Conservation (phyloP, 2,329 filamentous ascomycete species). For the Cladosporium colombiae region DNA sequence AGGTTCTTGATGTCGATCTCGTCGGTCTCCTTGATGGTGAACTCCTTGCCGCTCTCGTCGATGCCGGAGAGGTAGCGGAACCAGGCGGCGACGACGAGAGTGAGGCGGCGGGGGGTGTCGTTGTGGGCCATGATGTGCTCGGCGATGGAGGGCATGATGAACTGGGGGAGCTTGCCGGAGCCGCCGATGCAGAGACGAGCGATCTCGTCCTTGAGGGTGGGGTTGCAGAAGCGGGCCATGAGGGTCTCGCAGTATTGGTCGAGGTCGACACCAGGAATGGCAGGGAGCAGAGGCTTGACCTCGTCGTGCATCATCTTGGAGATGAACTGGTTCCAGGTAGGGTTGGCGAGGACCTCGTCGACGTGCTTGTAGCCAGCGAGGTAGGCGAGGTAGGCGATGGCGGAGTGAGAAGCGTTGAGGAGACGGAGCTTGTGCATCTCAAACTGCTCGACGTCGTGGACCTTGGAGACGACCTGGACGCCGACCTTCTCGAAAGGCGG, state of each 20-base stretch:
- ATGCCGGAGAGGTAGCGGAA: conserved; percentile 55
- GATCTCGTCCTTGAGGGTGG: conserved; percentile 58
- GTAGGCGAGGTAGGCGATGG: conserved; percentile 54
- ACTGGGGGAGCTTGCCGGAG: conserved; percentile 57
- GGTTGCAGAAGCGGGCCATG: conserved; percentile 58
- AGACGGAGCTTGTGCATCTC: conserved; percentile 60
- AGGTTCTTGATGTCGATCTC: conserved; percentile 54
- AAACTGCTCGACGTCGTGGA: conserved; percentile 56
- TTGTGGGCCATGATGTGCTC: conserved; percentile 48
- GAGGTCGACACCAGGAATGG: conserved; percentile 53
- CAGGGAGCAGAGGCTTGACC: conserved; percentile 55
- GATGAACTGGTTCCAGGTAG: conserved; percentile 50
- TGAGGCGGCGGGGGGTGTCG: conserved; percentile 48
- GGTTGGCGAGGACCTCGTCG: conserved; percentile 56
- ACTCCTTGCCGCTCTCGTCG: conserved; percentile 49
- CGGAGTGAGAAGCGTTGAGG: conserved; percentile 56
- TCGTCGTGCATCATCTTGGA: conserved; percentile 59
- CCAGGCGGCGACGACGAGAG: conserved; percentile 53
- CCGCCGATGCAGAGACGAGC: conserved; percentile 54
- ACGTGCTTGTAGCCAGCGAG: conserved; percentile 57
- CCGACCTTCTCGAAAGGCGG: conserved; percentile 56
- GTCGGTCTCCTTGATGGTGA: conserved; percentile 39
- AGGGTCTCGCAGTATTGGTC: conserved; percentile 56
- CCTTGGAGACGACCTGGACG: conserved; percentile 54
- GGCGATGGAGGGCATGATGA: conserved; percentile 52